Base-by-base conservation (phyloP, 2,329 filamentous ascomycete genomes). In the Coleophoma cylindrospora region DNA sequence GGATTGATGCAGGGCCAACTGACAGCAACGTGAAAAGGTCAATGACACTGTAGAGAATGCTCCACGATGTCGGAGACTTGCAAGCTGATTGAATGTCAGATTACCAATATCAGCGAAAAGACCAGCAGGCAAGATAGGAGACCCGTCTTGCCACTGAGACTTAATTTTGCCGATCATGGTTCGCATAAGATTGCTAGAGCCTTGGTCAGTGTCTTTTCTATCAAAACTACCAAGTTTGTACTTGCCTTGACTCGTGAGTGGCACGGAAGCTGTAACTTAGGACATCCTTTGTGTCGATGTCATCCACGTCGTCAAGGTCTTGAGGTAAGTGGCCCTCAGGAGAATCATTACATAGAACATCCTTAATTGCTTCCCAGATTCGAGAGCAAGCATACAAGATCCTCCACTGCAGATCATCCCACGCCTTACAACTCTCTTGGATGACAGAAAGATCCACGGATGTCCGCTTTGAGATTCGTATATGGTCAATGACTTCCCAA, bases 181-280 rank as follows among this genome's bases (percentile, higher is more conserved):
- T 54, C 84, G 80, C 66, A 92, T 74, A 4, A 95, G 71, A 50
- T 89, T 83, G 66, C 90, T 94, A 36, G 15, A 11, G n/a, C 5
- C 2, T 48, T 33, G 34, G 34, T 57, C 49, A 57, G 55, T 40
- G 13, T 38, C 36, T 37, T 17, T 27, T 27, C 27, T 27, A 27
- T 27, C 9, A 27, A 5, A 27, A 27, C 7, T 8, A 27, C 27
- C 9, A 27, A 27, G 9, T 8, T 27, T 27, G 3, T 52, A 49
- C 69, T 53, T 71, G 90, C 87, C 89, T 96, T 21, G 91, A 89
- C 69, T 99, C 94, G 54, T 96, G 92, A n/a, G 96, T 76, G 6
- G 91, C 89, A 59, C 94, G 83, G 79, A 96, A 99, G 54, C 91
- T 96, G 66, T 94, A 99, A 57, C 92, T 97, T 43, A 99, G 70